Percentiles rank a stretch among this genome's conserved stretches.
Conservation (phyloP, 2,329 filamentous ascomycete species). For the Torrubiella hemipterigena region DNA sequence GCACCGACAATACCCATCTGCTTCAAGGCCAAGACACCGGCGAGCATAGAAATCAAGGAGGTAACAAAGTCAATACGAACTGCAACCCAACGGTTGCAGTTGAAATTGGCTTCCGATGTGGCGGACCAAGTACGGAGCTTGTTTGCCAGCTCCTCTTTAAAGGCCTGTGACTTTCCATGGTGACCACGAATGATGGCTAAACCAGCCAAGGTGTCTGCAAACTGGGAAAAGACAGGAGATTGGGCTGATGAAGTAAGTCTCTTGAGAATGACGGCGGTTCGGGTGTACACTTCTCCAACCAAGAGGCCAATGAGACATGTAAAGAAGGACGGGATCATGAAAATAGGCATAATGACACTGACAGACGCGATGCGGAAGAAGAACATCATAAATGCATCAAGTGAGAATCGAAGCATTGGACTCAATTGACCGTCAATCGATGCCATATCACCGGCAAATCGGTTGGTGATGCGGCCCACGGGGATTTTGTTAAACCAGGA, state of each 20-base stretch:
- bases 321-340: slow-evolving; percentile 32
- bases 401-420: slow-evolving; percentile 27
- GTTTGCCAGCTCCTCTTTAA: slow-evolving; percentile 35
- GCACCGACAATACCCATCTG: slow-evolving; percentile 33
- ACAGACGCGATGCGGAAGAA: slow-evolving; percentile 34
- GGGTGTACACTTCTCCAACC: slow-evolving; percentile 38
- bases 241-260: slow-evolving; percentile 31
- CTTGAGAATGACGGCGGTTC: slow-evolving; percentile 34
- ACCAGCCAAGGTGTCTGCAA: slow-evolving; percentile 38
- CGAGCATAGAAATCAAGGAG: slow-evolving; percentile 36
- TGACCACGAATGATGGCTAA: slow-evolving; percentile 39
- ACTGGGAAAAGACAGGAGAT: slow-evolving; percentile 45
- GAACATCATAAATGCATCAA: slow-evolving; percentile 30
- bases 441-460: slow-evolving; percentile 45
- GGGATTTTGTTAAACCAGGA: slow-evolving; percentile 45
- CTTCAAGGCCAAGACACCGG: slow-evolving; percentile 39
- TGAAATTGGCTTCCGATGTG: slow-evolving; percentile 36
- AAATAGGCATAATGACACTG: slow-evolving; percentile 38
- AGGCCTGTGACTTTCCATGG: slow-evolving; percentile 32
- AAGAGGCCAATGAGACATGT: slow-evolving; percentile 32
- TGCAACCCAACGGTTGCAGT: slow-evolving; percentile 46
- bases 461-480: slow-evolving; percentile 39
- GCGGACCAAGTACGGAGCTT: slow-evolving; percentile 34
- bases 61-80: slow-evolving; percentile 43
- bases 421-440: slow-evolving; percentile 38